Conservation (phyloP, 768 basidiomycete species). For the Collybiopsis confluens region DNA sequence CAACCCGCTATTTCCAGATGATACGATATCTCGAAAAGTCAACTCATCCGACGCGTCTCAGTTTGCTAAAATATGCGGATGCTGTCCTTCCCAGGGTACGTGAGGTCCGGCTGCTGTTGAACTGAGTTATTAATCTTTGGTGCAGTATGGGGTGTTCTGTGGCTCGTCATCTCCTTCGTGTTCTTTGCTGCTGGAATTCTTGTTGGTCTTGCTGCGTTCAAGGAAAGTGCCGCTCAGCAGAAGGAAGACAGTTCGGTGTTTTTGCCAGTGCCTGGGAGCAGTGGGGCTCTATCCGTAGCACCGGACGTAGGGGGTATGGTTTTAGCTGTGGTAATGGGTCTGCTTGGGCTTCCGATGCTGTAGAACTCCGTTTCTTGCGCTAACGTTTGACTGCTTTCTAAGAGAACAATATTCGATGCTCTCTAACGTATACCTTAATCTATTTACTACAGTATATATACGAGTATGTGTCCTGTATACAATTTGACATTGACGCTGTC, state of each 20-base stretch:
- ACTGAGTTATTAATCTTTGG: background rate
- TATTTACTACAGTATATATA: background rate
- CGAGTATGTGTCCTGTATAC: no score
- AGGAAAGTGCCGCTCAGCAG: constrained; percentile 63
- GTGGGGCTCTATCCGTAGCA: constrained; percentile 18
- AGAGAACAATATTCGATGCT: background rate
- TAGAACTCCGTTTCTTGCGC: background rate
- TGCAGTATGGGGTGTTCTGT: constrained; percentile 84
- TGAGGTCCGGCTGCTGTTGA: background rate
- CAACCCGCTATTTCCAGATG: constrained; percentile 44
- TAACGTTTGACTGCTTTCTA: background rate
- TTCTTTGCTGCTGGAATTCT: constrained; percentile 77
- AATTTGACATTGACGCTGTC: background rate
- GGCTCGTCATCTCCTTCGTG: constrained; percentile 70
- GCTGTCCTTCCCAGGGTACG: constrained; percentile 76
- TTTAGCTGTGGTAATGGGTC: background rate
- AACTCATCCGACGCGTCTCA: constrained; percentile 86
- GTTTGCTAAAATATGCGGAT: constrained; percentile 82
- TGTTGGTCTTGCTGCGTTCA: constrained; percentile 78
- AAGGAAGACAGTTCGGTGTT: constrained; percentile 47
- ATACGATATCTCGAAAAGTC: constrained; percentile 78
- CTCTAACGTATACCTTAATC: background rate
- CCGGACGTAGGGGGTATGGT: constrained; percentile 7
- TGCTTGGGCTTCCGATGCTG: background rate
- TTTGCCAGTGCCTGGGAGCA: constrained; percentile 52